Evolutionary conservation across 2,329 filamentous ascomycete genomes (phyloP).

Genomic region (Calonectria pseudoturangicola): DNA sequence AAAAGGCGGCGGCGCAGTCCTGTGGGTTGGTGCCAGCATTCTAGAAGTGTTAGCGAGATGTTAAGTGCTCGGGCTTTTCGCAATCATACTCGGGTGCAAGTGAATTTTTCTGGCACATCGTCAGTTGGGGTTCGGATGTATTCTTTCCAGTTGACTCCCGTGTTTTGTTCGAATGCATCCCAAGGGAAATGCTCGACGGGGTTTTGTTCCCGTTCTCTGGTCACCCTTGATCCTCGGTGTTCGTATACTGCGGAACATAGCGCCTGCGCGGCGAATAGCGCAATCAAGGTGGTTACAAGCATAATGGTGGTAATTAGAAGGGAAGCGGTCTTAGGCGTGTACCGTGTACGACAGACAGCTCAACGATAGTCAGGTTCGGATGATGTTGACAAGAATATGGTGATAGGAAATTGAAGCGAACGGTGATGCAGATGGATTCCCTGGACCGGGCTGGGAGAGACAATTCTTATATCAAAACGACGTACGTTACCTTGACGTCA

Average conservation of each 20-base stretch:
- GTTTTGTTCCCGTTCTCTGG: neutral
- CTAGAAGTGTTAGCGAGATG: constrained; percentile 25
- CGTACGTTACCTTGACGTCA: constrained; percentile 17
- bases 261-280: constrained; percentile 30
- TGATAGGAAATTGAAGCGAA: neutral
- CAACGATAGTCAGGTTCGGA: neutral
- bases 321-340: neutral
- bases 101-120: constrained; percentile 39
- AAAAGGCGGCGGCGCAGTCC: constrained; percentile 46
- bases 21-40: constrained; percentile 44
- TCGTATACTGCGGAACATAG: constrained; percentile 1
- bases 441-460: neutral
- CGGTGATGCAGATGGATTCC: neutral
- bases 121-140: constrained; percentile 32
- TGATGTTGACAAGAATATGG: neutral
- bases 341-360: neutral
- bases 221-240: neutral
- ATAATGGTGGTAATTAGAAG: constrained; percentile 27
- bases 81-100: constrained; percentile 43
- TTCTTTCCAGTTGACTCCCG: constrained; percentile 41
- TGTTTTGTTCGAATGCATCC: constrained; percentile 37
- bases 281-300: constrained; percentile 13
- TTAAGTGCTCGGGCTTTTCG: neutral
- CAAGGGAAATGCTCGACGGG: constrained; percentile 43
- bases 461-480: constrained; percentile 12